phyloP scores from a whole-genome alignment of 331 rosid species.

The Malus hybrid region DNA sequence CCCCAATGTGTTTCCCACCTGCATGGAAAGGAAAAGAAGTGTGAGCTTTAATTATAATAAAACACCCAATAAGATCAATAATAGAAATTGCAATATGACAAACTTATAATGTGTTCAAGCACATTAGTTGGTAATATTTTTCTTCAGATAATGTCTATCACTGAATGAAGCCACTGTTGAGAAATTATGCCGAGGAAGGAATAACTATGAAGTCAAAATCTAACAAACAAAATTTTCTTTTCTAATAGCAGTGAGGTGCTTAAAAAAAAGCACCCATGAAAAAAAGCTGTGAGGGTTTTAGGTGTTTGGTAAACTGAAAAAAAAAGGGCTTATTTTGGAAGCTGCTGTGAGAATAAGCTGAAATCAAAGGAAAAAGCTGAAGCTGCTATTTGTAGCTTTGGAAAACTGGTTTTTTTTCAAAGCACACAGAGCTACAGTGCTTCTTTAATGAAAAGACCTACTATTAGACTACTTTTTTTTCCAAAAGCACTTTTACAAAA shows the following conservation, averaged over 20 bases:
- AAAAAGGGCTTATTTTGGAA: too few relatives aligned
- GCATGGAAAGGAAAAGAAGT: constrained; percentile 17
- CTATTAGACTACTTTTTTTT: too few relatives aligned
- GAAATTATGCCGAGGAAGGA: not conserved
- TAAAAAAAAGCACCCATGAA: too few relatives aligned
- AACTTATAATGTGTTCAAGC: not conserved
- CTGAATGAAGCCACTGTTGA: not conserved
- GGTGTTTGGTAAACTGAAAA: too few relatives aligned
- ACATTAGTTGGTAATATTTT: not conserved
- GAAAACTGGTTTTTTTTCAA: too few relatives aligned
- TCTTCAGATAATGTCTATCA: not conserved
- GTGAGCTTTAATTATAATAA: constrained; percentile 13
- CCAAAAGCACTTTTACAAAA: too few relatives aligned
- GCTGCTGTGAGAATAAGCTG: too few relatives aligned
- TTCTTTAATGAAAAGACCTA: too few relatives aligned
- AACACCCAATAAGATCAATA: constrained; percentile 3
- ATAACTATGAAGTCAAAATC: not conserved
- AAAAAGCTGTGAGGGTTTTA: too few relatives aligned
- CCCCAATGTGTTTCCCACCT: constrained; percentile 95
- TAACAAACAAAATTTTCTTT: not conserved
- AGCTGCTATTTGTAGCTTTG: too few relatives aligned
- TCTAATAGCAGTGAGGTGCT: not conserved
- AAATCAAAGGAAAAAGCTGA: too few relatives aligned
- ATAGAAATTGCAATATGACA: not conserved
- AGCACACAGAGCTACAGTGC: too few relatives aligned